A percentile compares a stretch with the other conserved stretches of the same genome.
These are phyloP conservation scores for Colletotrichum tropicale DNA, from an alignment of 2,329 filamentous ascomycete genomes.

Conservation along the genomic window DNA sequence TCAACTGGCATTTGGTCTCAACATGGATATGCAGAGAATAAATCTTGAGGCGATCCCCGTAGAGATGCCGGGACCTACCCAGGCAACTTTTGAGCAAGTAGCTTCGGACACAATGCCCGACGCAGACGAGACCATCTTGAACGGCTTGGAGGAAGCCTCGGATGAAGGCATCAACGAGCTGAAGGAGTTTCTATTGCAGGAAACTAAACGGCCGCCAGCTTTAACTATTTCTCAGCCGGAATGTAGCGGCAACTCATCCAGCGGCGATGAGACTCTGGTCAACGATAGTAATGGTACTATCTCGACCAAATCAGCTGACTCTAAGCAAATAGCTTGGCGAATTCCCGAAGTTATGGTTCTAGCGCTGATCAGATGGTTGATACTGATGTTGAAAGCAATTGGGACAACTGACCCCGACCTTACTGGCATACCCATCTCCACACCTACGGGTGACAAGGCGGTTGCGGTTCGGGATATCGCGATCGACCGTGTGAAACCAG, in stretches of 20 bases:
- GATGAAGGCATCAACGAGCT: neutral
- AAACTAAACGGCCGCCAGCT: fast-evolving
- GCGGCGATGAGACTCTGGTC: neutral
- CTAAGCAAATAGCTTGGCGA: neutral
- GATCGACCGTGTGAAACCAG: neutral
- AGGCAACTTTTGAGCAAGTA: fast-evolving
- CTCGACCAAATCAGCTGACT: fast-evolving
- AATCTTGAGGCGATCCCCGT: neutral
- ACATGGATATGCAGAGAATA: neutral
- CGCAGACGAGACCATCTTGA: neutral
- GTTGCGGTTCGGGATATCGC: fast-evolving
- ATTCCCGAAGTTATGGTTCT: neutral
- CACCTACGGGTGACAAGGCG: fast-evolving
- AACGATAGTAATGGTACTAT: fast-evolving
- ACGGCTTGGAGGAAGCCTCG: neutral
- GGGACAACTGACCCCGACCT: fast-evolving
- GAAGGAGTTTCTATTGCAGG: fast-evolving
- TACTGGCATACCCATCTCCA: fast-evolving
- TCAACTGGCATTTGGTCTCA: neutral
- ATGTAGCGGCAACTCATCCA: neutral
- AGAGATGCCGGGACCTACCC: neutral
- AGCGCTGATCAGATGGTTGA: neutral
- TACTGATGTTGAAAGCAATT: neutral
- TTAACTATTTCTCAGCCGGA: fast-evolving
- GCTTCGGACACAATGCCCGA: fast-evolving